Conservation (phyloP, 2,329 filamentous ascomycete genomes). For the Teratosphaeriaceae sp. region DNA sequence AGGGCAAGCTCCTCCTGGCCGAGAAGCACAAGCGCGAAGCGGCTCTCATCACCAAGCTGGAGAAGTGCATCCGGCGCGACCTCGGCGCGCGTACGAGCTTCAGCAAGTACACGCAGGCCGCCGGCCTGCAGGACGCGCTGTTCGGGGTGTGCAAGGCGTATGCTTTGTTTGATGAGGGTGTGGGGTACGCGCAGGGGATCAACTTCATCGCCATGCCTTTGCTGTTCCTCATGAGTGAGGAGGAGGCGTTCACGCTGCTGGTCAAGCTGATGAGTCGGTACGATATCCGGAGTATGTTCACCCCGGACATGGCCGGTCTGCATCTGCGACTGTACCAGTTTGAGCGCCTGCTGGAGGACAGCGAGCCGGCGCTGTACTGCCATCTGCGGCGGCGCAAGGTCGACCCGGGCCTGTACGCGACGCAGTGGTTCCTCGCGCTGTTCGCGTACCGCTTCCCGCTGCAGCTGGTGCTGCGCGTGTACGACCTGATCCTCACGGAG, state of each 20-base stretch:
- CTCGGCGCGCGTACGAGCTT: slow-evolving; percentile 90
- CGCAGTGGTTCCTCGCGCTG: slow-evolving; percentile 98
- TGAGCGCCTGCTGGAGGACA: slow-evolving; percentile 85
- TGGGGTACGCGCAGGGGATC: slow-evolving; percentile 98
- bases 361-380: slow-evolving; percentile 90
- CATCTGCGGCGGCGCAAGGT: slow-evolving; percentile 85
- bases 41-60: slow-evolving; percentile 68
- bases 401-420: slow-evolving; percentile 87
- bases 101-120: slow-evolving; percentile 88
- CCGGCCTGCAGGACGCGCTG: slow-evolving; percentile 85
- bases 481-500: slow-evolving; percentile 90
- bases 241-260: slow-evolving; percentile 90
- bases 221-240: slow-evolving; percentile 96
- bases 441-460: slow-evolving; percentile 97
- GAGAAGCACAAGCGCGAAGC: slow-evolving; percentile 73
- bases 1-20: slow-evolving; percentile 60
- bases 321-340: slow-evolving; percentile 94
- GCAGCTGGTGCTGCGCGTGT: slow-evolving; percentile 91
- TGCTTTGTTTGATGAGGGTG: slow-evolving; percentile 85
- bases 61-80: slow-evolving; percentile 87
- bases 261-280: slow-evolving; percentile 97
- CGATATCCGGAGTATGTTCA: slow-evolving; percentile 82
- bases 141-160: slow-evolving; percentile 98
- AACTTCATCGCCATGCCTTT: slow-evolving; percentile 97
- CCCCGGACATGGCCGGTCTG: slow-evolving; percentile 92